Percentiles rank a stretch among this genome's conserved stretches.
Conservation (phyloP, 495 filamentous ascomycete genomes). For the Penicillium herquei region DNA sequence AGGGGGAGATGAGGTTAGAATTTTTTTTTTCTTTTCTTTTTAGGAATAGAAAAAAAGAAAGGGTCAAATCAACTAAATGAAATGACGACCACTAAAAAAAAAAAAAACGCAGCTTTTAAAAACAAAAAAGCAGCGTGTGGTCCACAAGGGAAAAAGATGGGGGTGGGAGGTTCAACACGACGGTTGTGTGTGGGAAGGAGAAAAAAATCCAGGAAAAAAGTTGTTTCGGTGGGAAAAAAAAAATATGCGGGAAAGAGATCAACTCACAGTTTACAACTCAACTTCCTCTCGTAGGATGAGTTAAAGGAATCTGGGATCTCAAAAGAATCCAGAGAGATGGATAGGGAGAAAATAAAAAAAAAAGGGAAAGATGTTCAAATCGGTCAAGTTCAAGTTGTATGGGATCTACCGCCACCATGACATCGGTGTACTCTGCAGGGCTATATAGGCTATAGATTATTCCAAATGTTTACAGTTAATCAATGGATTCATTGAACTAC, state of each 20-base stretch:
- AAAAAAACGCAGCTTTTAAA: slow-evolving; percentile 18
- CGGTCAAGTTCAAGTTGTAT: not conserved
- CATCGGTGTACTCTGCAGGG: slow-evolving; percentile 4
- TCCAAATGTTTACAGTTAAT: too few species aligned
- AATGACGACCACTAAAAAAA: slow-evolving; percentile 18
- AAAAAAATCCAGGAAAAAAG: slow-evolving; percentile 26
- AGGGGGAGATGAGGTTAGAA: slow-evolving; percentile 17
- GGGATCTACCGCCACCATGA: slow-evolving; percentile 14
- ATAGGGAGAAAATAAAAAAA: not conserved
- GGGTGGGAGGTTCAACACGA: slow-evolving; percentile 8
- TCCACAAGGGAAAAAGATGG: slow-evolving; percentile 7
- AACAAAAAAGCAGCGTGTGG: slow-evolving; percentile 26
- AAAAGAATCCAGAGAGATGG: not conserved
- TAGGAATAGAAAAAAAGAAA: slow-evolving; percentile 14
- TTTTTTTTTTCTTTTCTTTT: not conserved
- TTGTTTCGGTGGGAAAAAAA: slow-evolving; percentile 28
- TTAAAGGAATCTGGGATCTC: not conserved
- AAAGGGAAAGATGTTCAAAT: not conserved
- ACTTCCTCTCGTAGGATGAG: not conserved
- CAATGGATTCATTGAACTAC: too few species aligned
- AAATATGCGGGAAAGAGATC: not conserved
- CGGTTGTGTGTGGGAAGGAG: slow-evolving; percentile 10
- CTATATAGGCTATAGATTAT: not conserved
- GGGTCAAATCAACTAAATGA: slow-evolving; percentile 18
- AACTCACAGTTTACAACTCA: not conserved